Evolutionary conservation across 1,284 basidiomycete genomes (phyloP).

Genomic region (Leccinum insigne): DNA sequence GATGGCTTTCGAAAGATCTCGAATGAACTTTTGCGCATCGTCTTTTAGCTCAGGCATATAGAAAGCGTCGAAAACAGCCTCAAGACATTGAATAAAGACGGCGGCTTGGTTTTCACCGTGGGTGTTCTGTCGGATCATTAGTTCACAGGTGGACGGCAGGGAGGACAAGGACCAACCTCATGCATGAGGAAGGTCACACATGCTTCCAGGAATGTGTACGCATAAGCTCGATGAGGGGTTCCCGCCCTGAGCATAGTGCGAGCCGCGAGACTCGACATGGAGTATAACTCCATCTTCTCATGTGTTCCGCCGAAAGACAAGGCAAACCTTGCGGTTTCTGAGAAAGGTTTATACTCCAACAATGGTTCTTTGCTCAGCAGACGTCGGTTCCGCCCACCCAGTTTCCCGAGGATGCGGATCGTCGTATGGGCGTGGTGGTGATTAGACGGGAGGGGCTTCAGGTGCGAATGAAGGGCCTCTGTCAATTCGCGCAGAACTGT

Average conservation of each 20-base stretch:
- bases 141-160: neutral
- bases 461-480: constrained; percentile 89
- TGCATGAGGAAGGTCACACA: constrained; percentile 74
- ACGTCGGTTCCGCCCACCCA: constrained; percentile 93
- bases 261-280: constrained; percentile 74
- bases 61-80: constrained; percentile 81
- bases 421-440: constrained; percentile 95
- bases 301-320: constrained; percentile 75
- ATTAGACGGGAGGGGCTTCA: constrained; percentile 90
- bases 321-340: constrained; percentile 67
- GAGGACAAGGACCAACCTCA: constrained; percentile 51
- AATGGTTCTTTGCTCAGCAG: constrained; percentile 83
- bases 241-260: constrained; percentile 61
- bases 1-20: constrained; percentile 66
- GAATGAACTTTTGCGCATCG: constrained; percentile 68
- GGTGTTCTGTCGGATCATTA: constrained; percentile 52
- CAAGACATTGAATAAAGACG: constrained; percentile 68
- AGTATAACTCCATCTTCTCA: constrained; percentile 72
- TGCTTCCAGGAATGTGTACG: constrained; percentile 80
- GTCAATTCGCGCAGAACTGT: constrained; percentile 94
- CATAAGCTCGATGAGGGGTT: constrained; percentile 59
- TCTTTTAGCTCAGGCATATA: constrained; percentile 70
- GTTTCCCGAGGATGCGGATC: constrained; percentile 95
- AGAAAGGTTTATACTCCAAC: constrained; percentile 71
- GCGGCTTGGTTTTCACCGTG: constrained; percentile 76